phyloP scores from a whole-genome alignment of 441 rosid genomes.

The Kokia cookei region DNA sequence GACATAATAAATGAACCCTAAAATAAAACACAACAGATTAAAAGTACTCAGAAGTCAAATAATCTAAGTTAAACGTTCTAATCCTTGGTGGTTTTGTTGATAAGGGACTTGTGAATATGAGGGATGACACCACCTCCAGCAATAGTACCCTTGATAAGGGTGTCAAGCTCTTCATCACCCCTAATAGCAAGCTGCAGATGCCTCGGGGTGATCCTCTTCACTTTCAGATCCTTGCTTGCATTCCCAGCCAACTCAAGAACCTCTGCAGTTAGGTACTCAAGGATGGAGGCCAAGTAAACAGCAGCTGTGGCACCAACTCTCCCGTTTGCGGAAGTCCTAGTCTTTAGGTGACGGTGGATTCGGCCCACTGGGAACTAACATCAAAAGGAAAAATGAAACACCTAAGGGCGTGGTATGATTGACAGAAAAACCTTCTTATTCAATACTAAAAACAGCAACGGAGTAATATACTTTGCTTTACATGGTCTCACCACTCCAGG shows the following conservation, averaged over 20 bases:
- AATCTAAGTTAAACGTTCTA: slow-evolving; percentile 11
- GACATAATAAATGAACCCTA: neutral
- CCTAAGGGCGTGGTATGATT: too few species aligned
- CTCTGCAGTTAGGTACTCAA: slow-evolving; percentile 84
- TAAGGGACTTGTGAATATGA: slow-evolving; percentile 89
- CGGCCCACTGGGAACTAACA: slow-evolving; percentile 85
- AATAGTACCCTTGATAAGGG: slow-evolving; percentile 93
- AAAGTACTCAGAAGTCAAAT: neutral
- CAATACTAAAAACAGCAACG: neutral
- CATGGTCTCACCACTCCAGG: neutral
- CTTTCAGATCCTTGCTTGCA: slow-evolving; percentile 92
- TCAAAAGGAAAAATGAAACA: neutral
- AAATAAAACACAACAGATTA: neutral
- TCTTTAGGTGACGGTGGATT: slow-evolving; percentile 79
- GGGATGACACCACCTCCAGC: slow-evolving; percentile 99
- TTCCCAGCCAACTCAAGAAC: slow-evolving; percentile 92
- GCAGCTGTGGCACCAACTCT: slow-evolving; percentile 96
- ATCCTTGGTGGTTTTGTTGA: slow-evolving; percentile 83
- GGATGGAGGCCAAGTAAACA: slow-evolving; percentile 78
- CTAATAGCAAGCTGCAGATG: slow-evolving; percentile 91
- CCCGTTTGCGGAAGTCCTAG: slow-evolving; percentile 59
- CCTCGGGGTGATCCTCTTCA: slow-evolving; percentile 91
- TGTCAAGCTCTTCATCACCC: slow-evolving; percentile 94
- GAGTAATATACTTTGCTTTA: neutral
- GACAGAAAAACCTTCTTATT: neutral